phyloP scores from a whole-genome alignment of 306 rosid genomes.

The barrel medic (Medicago truncatula) region DNA sequence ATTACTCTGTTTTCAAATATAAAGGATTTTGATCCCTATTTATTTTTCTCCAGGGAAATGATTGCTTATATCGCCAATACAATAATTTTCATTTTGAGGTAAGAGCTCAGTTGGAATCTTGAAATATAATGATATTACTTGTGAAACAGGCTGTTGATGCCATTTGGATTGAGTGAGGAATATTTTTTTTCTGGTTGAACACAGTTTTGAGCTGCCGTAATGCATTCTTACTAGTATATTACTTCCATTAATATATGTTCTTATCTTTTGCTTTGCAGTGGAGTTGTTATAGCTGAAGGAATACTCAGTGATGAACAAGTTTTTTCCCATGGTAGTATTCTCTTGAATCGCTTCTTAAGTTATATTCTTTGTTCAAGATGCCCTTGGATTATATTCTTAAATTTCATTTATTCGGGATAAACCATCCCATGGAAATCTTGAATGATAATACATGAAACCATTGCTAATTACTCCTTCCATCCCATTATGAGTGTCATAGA shows the following conservation, averaged over 20 bases:
- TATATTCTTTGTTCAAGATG: constrained; percentile 20
- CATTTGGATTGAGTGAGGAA: neutral
- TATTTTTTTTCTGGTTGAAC: constrained; percentile 27
- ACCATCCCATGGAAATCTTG: neutral
- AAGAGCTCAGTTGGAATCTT: constrained; percentile 33
- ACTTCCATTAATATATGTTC: constrained; percentile 30
- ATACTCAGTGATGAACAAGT: constrained; percentile 49
- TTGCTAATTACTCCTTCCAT: no score
- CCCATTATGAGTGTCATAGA: no score
- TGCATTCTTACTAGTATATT: constrained; percentile 29
- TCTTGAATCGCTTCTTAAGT: constrained; percentile 33
- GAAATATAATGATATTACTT: constrained; percentile 32
- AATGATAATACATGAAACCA: no score
- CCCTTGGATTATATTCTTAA: constrained; percentile 30
- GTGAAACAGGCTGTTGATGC: constrained; percentile 23
- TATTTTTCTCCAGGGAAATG: constrained; percentile 86
- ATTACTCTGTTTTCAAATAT: constrained; percentile 20
- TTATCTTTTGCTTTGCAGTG: constrained; percentile 54
- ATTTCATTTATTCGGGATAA: neutral
- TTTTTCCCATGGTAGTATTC: constrained; percentile 63
- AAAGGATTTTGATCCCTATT: constrained; percentile 15
- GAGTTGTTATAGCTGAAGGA: constrained; percentile 91
- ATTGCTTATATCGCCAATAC: constrained; percentile 93
- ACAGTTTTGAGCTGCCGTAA: constrained; percentile 4
- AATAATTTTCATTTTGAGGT: constrained; percentile 92